phyloP scores from a whole-genome alignment of 345 rosid genomes.

The Psidium guajava region DNA sequence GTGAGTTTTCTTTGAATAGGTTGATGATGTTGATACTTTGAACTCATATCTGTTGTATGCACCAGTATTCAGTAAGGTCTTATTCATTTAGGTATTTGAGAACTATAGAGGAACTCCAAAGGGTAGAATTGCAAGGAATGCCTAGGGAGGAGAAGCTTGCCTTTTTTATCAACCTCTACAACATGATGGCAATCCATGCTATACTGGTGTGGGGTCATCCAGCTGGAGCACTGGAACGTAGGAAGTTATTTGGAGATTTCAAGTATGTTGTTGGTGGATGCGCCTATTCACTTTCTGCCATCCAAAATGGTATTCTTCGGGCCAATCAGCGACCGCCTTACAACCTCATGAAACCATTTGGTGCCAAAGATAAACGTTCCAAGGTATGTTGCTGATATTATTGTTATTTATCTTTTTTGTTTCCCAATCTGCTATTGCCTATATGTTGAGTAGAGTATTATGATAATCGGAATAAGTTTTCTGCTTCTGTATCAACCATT shows the following conservation, averaged over 20 bases:
- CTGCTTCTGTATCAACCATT: not conserved
- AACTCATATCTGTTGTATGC: not conserved
- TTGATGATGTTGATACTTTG: not conserved
- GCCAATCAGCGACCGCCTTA: slow-evolving; percentile 76
- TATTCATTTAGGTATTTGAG: slow-evolving; percentile 48
- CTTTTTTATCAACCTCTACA: slow-evolving; percentile 75
- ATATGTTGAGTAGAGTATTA: not conserved
- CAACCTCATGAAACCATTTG: slow-evolving; percentile 66
- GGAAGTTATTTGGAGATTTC: slow-evolving; percentile 62
- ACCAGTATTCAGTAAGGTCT: not conserved
- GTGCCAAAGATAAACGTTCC: slow-evolving; percentile 56
- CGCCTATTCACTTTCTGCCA: slow-evolving; percentile 68
- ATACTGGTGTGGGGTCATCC: slow-evolving; percentile 68
- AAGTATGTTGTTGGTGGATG: slow-evolving; percentile 70
- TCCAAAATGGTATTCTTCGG: slow-evolving; percentile 79
- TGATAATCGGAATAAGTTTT: not conserved
- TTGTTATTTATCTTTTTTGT: not conserved
- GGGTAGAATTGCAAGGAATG: slow-evolving; percentile 56
- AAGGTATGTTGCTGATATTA: slow-evolving; percentile 19
- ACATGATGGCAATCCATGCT: slow-evolving; percentile 86
- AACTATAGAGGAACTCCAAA: slow-evolving; percentile 70
- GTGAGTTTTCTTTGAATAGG: slow-evolving; percentile 14
- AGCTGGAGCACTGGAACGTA: slow-evolving; percentile 57
- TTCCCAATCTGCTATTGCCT: not conserved
- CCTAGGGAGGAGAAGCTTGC: slow-evolving; percentile 72